Percentiles rank a stretch among this genome's conserved stretches.
Conservation (phyloP, 768 basidiomycete species). For the Cystobasidium ongulense region DNA sequence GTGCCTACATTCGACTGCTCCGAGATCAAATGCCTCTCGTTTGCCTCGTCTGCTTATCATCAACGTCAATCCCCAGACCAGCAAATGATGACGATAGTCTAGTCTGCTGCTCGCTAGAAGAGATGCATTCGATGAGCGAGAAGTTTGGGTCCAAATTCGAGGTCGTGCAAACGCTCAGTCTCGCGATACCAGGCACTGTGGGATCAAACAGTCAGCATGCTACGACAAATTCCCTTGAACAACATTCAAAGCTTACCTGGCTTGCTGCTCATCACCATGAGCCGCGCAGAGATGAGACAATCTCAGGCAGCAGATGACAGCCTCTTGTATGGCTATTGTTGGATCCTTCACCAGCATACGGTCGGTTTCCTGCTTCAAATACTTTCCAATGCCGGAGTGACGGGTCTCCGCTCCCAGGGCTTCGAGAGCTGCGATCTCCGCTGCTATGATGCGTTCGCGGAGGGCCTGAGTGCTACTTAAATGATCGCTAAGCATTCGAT, state of each 20-base stretch:
- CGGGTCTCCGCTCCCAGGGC: neutral
- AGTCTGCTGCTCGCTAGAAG: neutral
- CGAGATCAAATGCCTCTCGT: too few species aligned
- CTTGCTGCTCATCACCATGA: neutral
- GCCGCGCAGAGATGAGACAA: neutral
- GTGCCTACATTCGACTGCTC: too few species aligned
- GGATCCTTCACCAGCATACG: neutral
- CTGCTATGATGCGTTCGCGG: neutral
- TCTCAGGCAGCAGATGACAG: neutral
- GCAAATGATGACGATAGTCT: too few species aligned
- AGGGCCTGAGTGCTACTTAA: neutral
- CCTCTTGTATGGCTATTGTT: neutral
- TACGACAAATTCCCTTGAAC: too few species aligned
- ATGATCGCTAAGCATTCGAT: neutral
- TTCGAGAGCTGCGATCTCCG: neutral
- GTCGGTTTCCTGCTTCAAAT: neutral
- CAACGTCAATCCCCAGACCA: too few species aligned
- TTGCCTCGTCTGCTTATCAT: too few species aligned
- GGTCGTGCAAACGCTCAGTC: neutral
- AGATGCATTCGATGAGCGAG: neutral
- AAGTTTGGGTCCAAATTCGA: neutral
- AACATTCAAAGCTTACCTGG: neutral
- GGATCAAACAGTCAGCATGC: neutral
- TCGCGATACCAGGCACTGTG: neutral
- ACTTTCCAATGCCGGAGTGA: too few species aligned